Evolutionary conservation across 305 asterid species (phyloP).

Genomic region (Fraxinus baroniana): DNA sequence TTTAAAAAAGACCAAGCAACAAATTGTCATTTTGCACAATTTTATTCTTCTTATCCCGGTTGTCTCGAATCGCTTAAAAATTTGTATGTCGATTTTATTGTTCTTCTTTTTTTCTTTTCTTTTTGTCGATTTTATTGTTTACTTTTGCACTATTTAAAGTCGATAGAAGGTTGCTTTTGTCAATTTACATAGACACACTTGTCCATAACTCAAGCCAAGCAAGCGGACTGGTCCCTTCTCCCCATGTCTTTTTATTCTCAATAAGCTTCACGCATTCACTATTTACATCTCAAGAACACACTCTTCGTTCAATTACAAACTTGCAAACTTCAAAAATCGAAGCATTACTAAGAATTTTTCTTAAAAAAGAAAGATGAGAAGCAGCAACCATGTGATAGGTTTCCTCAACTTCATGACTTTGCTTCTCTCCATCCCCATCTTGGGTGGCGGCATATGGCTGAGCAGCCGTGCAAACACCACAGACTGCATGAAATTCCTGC

Average conservation of each 20-base stretch:
- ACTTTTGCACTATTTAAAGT: no score
- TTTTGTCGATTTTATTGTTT: no score
- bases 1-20: no score
- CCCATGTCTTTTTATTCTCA: background rate
- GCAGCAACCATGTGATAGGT: conserved; percentile 58
- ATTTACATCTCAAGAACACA: background rate
- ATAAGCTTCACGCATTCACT: background rate
- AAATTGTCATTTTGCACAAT: no score
- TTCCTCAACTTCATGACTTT: conserved; percentile 54
- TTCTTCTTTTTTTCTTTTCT: no score
- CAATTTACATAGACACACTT: no score
- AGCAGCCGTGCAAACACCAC: conserved; percentile 73
- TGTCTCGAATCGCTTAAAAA: no score
- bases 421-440: conserved; percentile 51
- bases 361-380: conserved; percentile 28
- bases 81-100: no score
- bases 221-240: no score
- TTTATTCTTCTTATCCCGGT: no score
- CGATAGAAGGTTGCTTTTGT: no score
- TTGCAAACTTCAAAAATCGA: background rate
- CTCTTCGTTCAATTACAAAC: background rate
- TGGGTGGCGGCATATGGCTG: conserved; percentile 79
- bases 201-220: no score
- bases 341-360: background rate
- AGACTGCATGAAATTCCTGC: conserved; percentile 67